phyloP scores from a whole-genome alignment of 768 basidiomycete species.

The Mycena metata region DNA sequence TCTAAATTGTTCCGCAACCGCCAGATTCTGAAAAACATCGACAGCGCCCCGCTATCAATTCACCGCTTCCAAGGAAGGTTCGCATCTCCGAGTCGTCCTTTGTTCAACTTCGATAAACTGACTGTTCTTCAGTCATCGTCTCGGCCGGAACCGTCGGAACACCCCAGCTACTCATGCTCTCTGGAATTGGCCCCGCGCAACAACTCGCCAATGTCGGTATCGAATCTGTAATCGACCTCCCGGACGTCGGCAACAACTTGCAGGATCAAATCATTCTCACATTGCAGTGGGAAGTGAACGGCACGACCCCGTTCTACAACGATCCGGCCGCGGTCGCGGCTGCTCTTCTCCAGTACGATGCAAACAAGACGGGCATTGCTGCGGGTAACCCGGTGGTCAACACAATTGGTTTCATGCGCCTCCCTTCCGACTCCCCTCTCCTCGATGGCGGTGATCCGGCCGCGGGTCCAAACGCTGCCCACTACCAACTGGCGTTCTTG shows the following conservation, averaged over 20 bases:
- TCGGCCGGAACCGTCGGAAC: conserved; percentile 49
- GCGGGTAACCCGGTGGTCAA: conserved; percentile 23
- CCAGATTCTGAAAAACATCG: background rate
- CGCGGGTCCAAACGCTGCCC: conserved; percentile 19
- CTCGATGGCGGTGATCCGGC: conserved; percentile 23
- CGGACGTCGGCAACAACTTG: conserved; percentile 58
- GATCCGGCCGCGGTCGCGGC: conserved; percentile 11
- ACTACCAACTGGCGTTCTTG: conserved; percentile 27
- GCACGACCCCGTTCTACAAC: conserved; percentile 17
- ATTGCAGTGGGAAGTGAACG: conserved; percentile 25
- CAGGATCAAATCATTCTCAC: conserved; percentile 47
- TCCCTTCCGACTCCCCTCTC: conserved; percentile 3
- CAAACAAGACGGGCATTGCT: conserved; percentile 24
- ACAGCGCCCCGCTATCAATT: conserved; percentile 4
- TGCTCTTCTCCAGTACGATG: conserved; percentile 14
- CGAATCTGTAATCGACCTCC: conserved; percentile 49
- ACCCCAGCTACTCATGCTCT: conserved; percentile 48
- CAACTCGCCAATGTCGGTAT: conserved; percentile 48
- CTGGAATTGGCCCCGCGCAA: conserved; percentile 52
- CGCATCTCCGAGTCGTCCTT: background rate
- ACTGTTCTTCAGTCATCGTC: conserved; percentile 42
- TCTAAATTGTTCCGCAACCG: no score
- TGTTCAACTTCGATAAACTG: background rate
- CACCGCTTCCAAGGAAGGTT: conserved; percentile 28
- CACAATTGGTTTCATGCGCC: conserved; percentile 26